Percentiles rank a stretch among this genome's conserved stretches.
These are phyloP conservation scores for Sabuloglossum arenarium DNA, from an alignment of 495 filamentous ascomycete species.

Conservation along the genomic window DNA sequence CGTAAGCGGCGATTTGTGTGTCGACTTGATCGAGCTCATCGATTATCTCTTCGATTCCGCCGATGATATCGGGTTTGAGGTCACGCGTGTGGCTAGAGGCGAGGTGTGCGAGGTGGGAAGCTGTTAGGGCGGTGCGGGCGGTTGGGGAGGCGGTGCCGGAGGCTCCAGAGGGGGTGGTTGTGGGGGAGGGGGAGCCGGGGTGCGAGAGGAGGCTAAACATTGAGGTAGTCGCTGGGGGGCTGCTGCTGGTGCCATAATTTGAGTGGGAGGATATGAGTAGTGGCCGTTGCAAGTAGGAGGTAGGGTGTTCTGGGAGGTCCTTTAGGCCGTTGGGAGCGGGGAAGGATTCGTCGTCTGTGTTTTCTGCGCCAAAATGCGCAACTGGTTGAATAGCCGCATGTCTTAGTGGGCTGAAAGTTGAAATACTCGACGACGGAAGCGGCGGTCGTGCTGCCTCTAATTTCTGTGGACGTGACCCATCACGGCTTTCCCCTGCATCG, in stretches of 20 bases:
- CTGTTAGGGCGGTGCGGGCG: constrained; percentile 12
- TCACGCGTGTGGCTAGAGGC: constrained; percentile 18
- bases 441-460: constrained; percentile 6
- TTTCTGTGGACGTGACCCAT: constrained; percentile 2
- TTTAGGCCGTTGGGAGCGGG: constrained; percentile 10
- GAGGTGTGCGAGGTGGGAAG: constrained; percentile 12
- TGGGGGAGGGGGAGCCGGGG: constrained; percentile 18
- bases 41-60: constrained; percentile 76
- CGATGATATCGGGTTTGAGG: constrained; percentile 69
- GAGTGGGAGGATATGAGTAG: constrained; percentile 29
- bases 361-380: not conserved
- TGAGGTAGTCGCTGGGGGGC: constrained; percentile 29
- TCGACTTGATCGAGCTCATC: constrained; percentile 79
- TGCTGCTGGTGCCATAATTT: constrained; percentile 28
- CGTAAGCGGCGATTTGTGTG: constrained; percentile 69
- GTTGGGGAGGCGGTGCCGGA: constrained; percentile 14
- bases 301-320: constrained; percentile 10
- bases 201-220: constrained; percentile 73
- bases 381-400: constrained; percentile 17
- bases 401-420: constrained; percentile 21
- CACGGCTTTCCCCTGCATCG: constrained; percentile 14
- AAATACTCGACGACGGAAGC: constrained; percentile 16
- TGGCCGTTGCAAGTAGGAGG: constrained; percentile 25
- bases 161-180: constrained; percentile 19
- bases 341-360: constrained; percentile 11